Percentiles rank a stretch among this genome's conserved stretches.
Evolutionary conservation across 2,329 filamentous ascomycete genomes (phyloP).

Genomic region (Aspergillus sp.): DNA sequence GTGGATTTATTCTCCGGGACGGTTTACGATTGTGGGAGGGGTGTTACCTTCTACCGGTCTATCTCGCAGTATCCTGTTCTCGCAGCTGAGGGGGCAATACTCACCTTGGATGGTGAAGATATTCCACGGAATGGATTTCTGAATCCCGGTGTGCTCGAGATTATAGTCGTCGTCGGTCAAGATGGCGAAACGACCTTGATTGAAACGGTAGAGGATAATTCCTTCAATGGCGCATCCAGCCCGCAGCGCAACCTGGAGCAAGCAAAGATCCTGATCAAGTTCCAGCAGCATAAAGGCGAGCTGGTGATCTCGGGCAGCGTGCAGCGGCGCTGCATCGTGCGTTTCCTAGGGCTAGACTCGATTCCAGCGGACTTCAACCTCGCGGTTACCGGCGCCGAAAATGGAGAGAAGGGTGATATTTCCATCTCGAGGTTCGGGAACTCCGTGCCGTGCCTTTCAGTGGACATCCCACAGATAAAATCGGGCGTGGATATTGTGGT

Average conservation of each 20-base stretch:
- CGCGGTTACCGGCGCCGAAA: conserved; percentile 15
- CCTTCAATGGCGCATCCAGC: background rate
- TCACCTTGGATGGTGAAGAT: conserved; percentile 54
- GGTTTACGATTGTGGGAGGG: conserved; percentile 58
- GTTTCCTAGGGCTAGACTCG: background rate
- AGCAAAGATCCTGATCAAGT: conserved; percentile 17
- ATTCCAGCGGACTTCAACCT: conserved; percentile 14
- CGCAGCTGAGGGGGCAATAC: conserved; percentile 56
- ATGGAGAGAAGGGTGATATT: too few relatives aligned
- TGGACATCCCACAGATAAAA: conserved; percentile 24
- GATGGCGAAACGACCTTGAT: conserved; percentile 52
- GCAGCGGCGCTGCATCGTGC: background rate
- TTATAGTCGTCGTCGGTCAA: conserved; percentile 39
- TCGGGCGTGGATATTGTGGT: conserved; percentile 29
- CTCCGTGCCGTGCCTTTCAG: conserved; percentile 6
- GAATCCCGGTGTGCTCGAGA: conserved; percentile 17
- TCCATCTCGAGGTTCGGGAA: too few relatives aligned
- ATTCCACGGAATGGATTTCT: conserved; percentile 18
- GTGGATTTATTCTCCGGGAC: conserved; percentile 60
- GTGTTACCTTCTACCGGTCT: conserved; percentile 52
- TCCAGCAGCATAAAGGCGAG: conserved; percentile 15
- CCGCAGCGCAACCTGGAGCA: background rate
- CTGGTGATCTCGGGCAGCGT: background rate
- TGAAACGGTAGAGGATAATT: conserved; percentile 44
- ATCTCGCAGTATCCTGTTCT: conserved; percentile 55